Conservation (phyloP, 345 rosid species). For the Leavenworthia alabamica region DNA sequence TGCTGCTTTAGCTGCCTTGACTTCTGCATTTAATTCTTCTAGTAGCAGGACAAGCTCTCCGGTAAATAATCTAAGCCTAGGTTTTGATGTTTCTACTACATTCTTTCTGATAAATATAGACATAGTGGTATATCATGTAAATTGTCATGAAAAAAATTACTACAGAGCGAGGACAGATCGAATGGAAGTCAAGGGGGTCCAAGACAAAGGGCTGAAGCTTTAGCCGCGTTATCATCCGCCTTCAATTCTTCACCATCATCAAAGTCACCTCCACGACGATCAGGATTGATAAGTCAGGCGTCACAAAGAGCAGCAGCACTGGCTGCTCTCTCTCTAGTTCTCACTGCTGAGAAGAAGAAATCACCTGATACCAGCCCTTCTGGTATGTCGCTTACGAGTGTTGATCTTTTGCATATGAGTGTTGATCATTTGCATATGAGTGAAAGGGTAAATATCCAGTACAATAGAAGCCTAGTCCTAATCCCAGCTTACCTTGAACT, state of each 20-base stretch:
- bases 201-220: conserved; percentile 78
- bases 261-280: conserved; percentile 42
- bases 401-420: background rate
- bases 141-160: background rate
- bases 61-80: conserved; percentile 40
- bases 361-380: conserved; percentile 48
- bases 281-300: conserved; percentile 41
- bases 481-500: background rate
- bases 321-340: conserved; percentile 91
- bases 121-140: background rate
- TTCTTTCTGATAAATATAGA: conserved; percentile 1
- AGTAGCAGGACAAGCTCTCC: conserved; percentile 39
- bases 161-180: conserved; percentile 50
- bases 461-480: background rate
- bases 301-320: conserved; percentile 96
- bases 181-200: conserved; percentile 60
- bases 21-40: conserved; percentile 75
- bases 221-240: conserved; percentile 78
- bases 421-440: background rate
- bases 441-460: background rate
- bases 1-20: conserved; percentile 91
- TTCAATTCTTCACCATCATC: conserved; percentile 52
- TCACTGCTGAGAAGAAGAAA: conserved; percentile 71
- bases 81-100: background rate
- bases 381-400: conserved; percentile 34